These are phyloP conservation scores for Suillus lakei DNA, from an alignment of 768 basidiomycete genomes.

Conservation along the genomic window DNA sequence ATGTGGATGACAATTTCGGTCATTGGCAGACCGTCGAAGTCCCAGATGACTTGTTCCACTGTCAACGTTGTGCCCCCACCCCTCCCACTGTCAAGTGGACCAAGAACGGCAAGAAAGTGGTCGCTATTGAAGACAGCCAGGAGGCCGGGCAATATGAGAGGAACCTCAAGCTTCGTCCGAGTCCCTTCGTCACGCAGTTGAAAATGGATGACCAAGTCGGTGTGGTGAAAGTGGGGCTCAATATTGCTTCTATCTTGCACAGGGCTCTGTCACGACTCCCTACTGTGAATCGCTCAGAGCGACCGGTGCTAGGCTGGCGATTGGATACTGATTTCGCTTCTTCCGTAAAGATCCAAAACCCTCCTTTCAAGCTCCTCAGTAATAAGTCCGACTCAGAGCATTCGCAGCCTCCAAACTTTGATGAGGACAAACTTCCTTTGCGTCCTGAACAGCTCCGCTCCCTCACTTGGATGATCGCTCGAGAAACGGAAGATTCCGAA, in stretches of 20 bases:
- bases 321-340: slow-evolving; percentile 81
- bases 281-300: slow-evolving; percentile 47
- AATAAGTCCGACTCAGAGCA: slow-evolving; percentile 78
- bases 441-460: slow-evolving; percentile 90
- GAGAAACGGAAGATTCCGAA: slow-evolving; percentile 64
- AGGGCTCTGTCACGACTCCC: slow-evolving; percentile 85
- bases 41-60: slow-evolving; percentile 53
- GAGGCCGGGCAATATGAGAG: slow-evolving; percentile 92
- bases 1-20: slow-evolving; percentile 66
- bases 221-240: slow-evolving; percentile 82
- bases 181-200: slow-evolving; percentile 85
- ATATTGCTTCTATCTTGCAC: slow-evolving; percentile 85
- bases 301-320: slow-evolving; percentile 72
- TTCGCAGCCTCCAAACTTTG: slow-evolving; percentile 78
- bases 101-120: slow-evolving; percentile 57
- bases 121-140: slow-evolving; percentile 80
- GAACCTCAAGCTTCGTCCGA: slow-evolving; percentile 83
- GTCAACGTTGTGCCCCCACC: slow-evolving; percentile 82
- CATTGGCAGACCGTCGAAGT: slow-evolving; percentile 68
- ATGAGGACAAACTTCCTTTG: slow-evolving; percentile 52
- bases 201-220: slow-evolving; percentile 68
- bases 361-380: slow-evolving; percentile 72
- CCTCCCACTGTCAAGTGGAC: slow-evolving; percentile 81
- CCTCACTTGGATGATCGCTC: slow-evolving; percentile 88
- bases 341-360: slow-evolving; percentile 56